Evolutionary conservation across 176 grass and related monocot genomes (phyloP), one percentile per base, ranked within the genome.

Genomic region (Tillandsia leiboldiana): DNA sequence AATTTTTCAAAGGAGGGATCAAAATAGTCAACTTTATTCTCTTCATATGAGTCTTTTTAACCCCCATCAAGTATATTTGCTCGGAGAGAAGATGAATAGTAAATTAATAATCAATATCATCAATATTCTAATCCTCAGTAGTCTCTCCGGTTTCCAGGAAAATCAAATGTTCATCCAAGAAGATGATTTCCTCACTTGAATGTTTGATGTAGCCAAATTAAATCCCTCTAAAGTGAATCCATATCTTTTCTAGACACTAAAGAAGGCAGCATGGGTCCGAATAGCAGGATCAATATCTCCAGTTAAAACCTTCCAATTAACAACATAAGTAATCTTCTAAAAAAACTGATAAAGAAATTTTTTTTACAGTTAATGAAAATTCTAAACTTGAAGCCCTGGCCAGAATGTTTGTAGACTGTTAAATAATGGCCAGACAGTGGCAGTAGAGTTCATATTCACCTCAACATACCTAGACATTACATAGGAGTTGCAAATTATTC

Each of bases 361-460:
- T 18, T 49, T 66, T 12, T 27, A 50, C 1, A 64, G 72, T n/a
- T 78, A 71, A 74, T 58, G 48, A 72, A 74, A 72, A 73, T 48
- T 80, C 49, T 70, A 87, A 87, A 96, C 92, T 88, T 92, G 92
- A 96, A 96, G 92, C 70, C 92, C 92, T 68, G 92, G 92, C 92
- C 92, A 96, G 76, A 96, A 96, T 83, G 92, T 88, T 72, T 96
- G 92, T 33, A 96, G 81, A 69, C 92, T 96, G 72, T 96, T 96
- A 73, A 96, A 96, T 51, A 96, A 77, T 66, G 92, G 92, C 92
- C 92, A 96, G 58, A 92, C 92, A 67, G 88, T 96, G 63, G 88
- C 83, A 80, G 81, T 89, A 58, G 93, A 96, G 76, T 96, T 90
- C 88, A 96, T 96, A 77, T 92, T 96, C 49, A 92, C 93, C 86